Conservation (phyloP, 257 asterid genomes). For the Scutellaria galericulata region DNA sequence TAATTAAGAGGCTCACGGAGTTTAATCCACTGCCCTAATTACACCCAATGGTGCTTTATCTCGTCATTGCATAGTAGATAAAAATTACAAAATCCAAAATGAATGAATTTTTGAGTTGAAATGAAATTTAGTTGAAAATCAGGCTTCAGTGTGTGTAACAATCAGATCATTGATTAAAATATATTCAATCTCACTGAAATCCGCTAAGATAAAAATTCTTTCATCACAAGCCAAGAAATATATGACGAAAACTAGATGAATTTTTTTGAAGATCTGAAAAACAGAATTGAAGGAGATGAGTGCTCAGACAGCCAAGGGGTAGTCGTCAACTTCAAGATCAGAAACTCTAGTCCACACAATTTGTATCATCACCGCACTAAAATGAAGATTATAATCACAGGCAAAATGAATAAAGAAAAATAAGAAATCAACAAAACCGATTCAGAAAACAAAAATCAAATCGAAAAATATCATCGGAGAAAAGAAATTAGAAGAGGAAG, state of each 20-base stretch:
- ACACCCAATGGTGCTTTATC: conserved; percentile 49
- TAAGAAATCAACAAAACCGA: neutral
- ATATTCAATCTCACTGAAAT: conserved; percentile 74
- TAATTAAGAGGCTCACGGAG: conserved; percentile 59
- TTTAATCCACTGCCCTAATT: conserved; percentile 54
- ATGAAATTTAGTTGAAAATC: neutral
- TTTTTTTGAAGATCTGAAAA: neutral
- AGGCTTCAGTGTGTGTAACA: conserved; percentile 98
- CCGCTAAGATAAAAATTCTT: conserved; percentile 80
- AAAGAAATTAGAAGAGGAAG: neutral
- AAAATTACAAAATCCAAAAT: too few relatives aligned
- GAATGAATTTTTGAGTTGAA: too few relatives aligned
- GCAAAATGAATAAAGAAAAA: neutral
- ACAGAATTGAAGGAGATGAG: neutral
- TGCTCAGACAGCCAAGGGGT: conserved; percentile 93
- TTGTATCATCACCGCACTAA: conserved; percentile 57
- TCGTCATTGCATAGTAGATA: conserved; percentile 44
- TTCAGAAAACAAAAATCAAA: neutral
- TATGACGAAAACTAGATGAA: too few relatives aligned
- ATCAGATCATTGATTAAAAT: conserved; percentile 67
- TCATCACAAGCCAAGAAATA: conserved; percentile 62
- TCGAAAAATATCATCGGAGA: too few relatives aligned
- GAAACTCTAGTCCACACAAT: conserved; percentile 72
- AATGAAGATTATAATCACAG: neutral
- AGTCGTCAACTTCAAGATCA: conserved; percentile 66